Conservation (phyloP, 78 protist genomes). For the Corallochytrium limacisporum region DNA sequence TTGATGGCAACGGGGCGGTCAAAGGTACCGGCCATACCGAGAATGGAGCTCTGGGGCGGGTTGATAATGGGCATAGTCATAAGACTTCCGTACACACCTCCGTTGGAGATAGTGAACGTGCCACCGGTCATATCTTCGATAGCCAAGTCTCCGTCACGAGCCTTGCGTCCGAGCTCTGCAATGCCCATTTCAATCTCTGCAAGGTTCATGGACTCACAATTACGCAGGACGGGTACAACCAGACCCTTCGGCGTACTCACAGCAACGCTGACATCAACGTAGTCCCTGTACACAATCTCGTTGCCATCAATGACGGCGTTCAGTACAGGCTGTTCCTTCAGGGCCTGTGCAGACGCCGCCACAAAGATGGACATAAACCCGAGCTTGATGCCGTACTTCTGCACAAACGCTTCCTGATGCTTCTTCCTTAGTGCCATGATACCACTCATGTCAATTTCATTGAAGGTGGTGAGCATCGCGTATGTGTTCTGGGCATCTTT, state of each 20-base stretch:
- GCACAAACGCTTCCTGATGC: conserved; percentile 76
- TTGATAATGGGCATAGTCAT: conserved; percentile 93
- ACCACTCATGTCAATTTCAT: conserved; percentile 84
- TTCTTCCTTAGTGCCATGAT: conserved; percentile 67
- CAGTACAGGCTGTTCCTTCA: conserved; percentile 66
- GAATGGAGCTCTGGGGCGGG: conserved; percentile 86
- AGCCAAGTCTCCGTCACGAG: conserved; percentile 57
- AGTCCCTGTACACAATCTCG: conserved; percentile 80
- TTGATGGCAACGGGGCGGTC: conserved; percentile 67
- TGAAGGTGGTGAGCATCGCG: conserved; percentile 95
- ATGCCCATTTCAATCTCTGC: conserved; percentile 74
- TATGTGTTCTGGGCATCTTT: conserved; percentile 88
- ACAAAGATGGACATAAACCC: conserved; percentile 96
- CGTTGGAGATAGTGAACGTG: conserved; percentile 96
- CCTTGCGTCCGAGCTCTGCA: conserved; percentile 52
- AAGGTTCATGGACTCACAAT: conserved; percentile 52
- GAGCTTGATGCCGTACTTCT: conserved; percentile 92
- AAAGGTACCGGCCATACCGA: conserved; percentile 82
- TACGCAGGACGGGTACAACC: conserved; percentile 82
- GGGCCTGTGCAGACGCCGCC: conserved; percentile 76
- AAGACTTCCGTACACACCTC: conserved; percentile 89
- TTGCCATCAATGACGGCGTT: conserved; percentile 66
- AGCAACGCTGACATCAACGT: conserved; percentile 82
- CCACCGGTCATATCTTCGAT: conserved; percentile 94
- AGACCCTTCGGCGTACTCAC: conserved; percentile 88